Conservation (phyloP, 2,329 filamentous ascomycete genomes). For the Scortechinia acanthostroma region DNA sequence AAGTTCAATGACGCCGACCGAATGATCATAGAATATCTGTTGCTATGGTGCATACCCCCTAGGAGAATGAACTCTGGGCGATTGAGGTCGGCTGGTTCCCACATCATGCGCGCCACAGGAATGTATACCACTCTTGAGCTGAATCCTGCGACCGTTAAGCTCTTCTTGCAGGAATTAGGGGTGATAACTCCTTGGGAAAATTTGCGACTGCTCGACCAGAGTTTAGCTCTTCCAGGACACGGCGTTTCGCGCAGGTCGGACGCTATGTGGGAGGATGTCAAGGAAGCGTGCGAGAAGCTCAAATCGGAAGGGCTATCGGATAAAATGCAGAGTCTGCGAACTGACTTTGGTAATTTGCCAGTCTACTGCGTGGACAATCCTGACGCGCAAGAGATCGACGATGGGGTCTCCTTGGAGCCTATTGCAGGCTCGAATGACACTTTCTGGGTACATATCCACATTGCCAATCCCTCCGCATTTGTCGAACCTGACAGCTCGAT, state of each 20-base stretch:
- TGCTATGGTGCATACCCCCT: slow-evolving; percentile 35
- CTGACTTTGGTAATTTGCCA: slow-evolving; percentile 44
- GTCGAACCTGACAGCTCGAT: slow-evolving; percentile 39
- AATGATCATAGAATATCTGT: slow-evolving; percentile 44
- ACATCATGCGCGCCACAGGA: slow-evolving; percentile 45
- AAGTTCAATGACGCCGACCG: slow-evolving; percentile 37
- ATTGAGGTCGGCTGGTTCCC: slow-evolving; percentile 38
- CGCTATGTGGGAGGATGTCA: background rate
- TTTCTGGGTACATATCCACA: slow-evolving; percentile 54
- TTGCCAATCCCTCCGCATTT: slow-evolving; percentile 59
- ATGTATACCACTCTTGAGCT: slow-evolving; percentile 38
- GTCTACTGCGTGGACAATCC: slow-evolving; percentile 52
- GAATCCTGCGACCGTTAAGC: slow-evolving; percentile 23
- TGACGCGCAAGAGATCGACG: slow-evolving; percentile 50
- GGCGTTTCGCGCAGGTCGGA: slow-evolving; percentile 14
- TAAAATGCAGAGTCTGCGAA: slow-evolving; percentile 43
- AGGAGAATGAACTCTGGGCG: slow-evolving; percentile 24
- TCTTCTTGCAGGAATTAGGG: slow-evolving; percentile 55
- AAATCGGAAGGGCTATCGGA: slow-evolving; percentile 26
- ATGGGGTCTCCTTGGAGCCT: slow-evolving; percentile 49
- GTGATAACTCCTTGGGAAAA: slow-evolving; percentile 52
- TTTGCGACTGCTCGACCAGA: slow-evolving; percentile 36
- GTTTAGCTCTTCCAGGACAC: slow-evolving; percentile 39
- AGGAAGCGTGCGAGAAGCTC: background rate
- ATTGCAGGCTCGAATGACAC: slow-evolving; percentile 29